Evolutionary conservation across 2,329 filamentous ascomycete genomes (phyloP).

Genomic region (Ceratocystis alfenasii): DNA sequence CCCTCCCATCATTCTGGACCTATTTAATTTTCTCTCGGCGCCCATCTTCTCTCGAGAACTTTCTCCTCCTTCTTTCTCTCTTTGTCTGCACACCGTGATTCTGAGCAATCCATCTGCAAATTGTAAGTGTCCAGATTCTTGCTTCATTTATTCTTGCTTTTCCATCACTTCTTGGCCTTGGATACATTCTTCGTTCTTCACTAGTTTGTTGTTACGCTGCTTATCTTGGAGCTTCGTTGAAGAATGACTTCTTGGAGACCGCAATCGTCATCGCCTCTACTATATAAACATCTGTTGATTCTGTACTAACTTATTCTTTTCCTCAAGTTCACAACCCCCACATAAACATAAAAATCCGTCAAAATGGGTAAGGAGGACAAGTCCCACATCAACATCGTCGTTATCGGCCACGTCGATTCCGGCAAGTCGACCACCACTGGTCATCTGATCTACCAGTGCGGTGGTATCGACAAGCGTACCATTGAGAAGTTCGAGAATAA

Average conservation of each 20-base stretch:
- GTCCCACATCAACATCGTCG: slow-evolving; percentile 94
- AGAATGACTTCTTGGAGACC: no score
- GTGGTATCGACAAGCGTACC: slow-evolving; percentile 99
- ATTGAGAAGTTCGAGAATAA: slow-evolving; percentile 99
- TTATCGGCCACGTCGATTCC: slow-evolving; percentile 99
- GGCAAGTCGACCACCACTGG: slow-evolving; percentile 93
- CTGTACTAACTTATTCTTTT: slow-evolving; percentile 3
- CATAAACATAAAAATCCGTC: slow-evolving; percentile 25
- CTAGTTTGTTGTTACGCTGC: neutral
- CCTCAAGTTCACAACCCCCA: slow-evolving; percentile 14
- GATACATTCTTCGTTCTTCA: neutral
- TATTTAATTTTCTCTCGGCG: slow-evolving; percentile 21
- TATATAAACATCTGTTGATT: neutral
- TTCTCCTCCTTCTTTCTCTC: slow-evolving; percentile 23
- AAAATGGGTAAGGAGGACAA: slow-evolving; percentile 75
- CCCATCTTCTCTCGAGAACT: slow-evolving; percentile 19
- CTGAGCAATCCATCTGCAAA: slow-evolving; percentile 23
- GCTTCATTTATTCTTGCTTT: neutral
- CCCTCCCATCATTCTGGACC: slow-evolving; percentile 13
- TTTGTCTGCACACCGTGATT: slow-evolving; percentile 23
- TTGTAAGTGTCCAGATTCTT: slow-evolving; percentile 15
- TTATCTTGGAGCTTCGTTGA: no score
- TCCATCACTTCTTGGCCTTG: neutral
- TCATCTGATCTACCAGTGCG: slow-evolving; percentile 99
- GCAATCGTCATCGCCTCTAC: neutral